These are phyloP conservation scores for Yueomyces sinensis DNA, from an alignment of 805 yeast species.

Conservation along the genomic window DNA sequence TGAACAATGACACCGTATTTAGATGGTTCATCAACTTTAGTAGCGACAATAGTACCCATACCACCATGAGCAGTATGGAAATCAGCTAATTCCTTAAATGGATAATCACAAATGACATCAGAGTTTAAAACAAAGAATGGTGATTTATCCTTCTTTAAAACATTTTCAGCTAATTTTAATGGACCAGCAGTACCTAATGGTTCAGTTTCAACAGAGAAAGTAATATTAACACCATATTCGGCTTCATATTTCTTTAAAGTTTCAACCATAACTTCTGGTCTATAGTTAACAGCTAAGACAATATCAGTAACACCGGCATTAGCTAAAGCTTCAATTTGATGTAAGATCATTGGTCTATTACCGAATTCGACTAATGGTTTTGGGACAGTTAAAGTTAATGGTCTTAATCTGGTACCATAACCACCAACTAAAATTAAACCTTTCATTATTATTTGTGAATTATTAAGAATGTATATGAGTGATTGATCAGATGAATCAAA, in stretches of 20 bases:
- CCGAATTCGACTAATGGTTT: constrained; percentile 97
- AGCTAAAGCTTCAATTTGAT: constrained; percentile 96
- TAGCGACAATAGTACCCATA: constrained; percentile 96
- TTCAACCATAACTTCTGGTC: constrained; percentile 98
- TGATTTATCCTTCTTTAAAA: constrained; percentile 84
- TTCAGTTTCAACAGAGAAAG: constrained; percentile 97
- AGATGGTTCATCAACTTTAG: constrained; percentile 98
- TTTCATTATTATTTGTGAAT: constrained; percentile 46
- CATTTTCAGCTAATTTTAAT: constrained; percentile 87
- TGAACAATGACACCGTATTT: constrained; percentile 99
- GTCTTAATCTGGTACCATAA: constrained; percentile 99
- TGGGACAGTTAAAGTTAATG: constrained; percentile 87
- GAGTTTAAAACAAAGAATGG: constrained; percentile 98
- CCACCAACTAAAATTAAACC: constrained; percentile 98
- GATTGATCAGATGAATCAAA: background rate
- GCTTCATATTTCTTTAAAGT: constrained; percentile 89
- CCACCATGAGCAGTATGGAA: constrained; percentile 97
- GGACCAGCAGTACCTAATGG: constrained; percentile 99
- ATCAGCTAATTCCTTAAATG: constrained; percentile 79
- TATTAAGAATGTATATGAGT: background rate
- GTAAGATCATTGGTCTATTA: constrained; percentile 98
- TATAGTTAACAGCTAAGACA: constrained; percentile 96
- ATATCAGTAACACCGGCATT: constrained; percentile 98
- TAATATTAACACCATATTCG: constrained; percentile 86
- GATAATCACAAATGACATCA: constrained; percentile 97